Evolutionary conservation across 2,329 filamentous ascomycete genomes (phyloP), one percentile per base, ranked within the genome.

Genomic region (Fusarium domesticum): DNA sequence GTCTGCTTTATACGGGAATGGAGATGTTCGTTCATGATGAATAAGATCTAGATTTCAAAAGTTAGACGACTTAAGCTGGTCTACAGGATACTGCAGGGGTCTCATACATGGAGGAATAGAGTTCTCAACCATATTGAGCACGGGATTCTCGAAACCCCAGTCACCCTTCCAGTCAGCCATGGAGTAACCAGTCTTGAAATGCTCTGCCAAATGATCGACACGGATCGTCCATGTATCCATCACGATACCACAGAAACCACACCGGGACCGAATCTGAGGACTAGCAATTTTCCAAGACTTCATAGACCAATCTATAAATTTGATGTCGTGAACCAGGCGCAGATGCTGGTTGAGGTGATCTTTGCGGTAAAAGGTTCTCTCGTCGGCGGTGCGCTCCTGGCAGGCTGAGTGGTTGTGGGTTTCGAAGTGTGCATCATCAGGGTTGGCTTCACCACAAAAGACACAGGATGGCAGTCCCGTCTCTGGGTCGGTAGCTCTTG

Each of bases 161-260:
- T 82, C 81, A 69, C 81, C 81, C 71, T 83, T 81, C 81, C 81
- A 85, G 64, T 84, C 78, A 50, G 76, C 78, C 81, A 85, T 85
- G 57, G 77, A 80, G 51, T 76, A 77, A 67, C 81, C 80, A 18
- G 73, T 77, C 65, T 83, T 84, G 70, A 84, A 85, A 64, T 84
- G 81, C 51, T 83, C 79, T n/a, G 81, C 81, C 31, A 84, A 66
- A 58, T 85, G 81, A 56, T 84, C 81, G 14, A 78, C 71, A 59
- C 81, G 71, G 43, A 75, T 70, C 8, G 72, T 74, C 81, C 81
- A 85, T 35, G 75, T 80, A 54, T 80, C 76, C 70, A 84, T 76
- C 12, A 80, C 69, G 43, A 78, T 73, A 38, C 77, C 77, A 56
- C 81, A 85, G 70, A 85, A 84, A 69, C 81, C 81, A 56, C 81